phyloP scores from a whole-genome alignment of 2,329 filamentous ascomycete genomes.

The Colletotrichum trifolii region DNA sequence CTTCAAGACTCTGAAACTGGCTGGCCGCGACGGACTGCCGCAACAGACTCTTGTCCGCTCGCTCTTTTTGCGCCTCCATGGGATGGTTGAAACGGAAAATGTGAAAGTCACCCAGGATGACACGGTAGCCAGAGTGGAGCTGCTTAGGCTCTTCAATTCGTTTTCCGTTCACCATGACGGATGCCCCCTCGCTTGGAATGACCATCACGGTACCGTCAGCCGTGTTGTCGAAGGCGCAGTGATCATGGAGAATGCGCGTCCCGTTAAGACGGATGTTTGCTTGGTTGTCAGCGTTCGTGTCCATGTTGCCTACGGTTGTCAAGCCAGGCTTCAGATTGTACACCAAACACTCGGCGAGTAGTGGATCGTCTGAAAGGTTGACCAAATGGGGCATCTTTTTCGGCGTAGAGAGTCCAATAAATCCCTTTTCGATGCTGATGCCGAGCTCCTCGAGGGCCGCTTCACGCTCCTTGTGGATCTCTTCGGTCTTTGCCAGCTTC shows the following conservation, averaged over 20 bases:
- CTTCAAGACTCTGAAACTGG: conserved; percentile 69
- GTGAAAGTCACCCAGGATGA: conserved; percentile 97
- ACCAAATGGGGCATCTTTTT: conserved; percentile 99
- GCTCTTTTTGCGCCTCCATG: conserved; percentile 91
- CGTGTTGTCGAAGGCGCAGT: conserved; percentile 91
- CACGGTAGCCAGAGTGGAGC: conserved; percentile 90
- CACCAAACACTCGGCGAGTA: conserved; percentile 94
- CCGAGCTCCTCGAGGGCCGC: conserved; percentile 94
- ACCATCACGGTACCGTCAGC: conserved; percentile 92
- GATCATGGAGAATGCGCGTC: conserved; percentile 89
- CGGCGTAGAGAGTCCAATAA: conserved; percentile 92
- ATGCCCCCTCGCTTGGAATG: conserved; percentile 88
- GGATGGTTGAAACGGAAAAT: conserved; percentile 99
- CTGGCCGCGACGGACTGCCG: conserved; percentile 81
- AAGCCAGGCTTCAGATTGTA: conserved; percentile 98
- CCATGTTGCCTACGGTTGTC: conserved; percentile 94
- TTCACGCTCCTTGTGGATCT: conserved; percentile 97
- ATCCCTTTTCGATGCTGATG: conserved; percentile 99
- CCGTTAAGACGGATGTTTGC: conserved; percentile 95
- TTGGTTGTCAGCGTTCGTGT: conserved; percentile 78
- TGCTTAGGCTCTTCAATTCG: conserved; percentile 87
- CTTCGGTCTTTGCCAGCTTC: conserved; percentile 92
- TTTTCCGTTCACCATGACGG: conserved; percentile 97
- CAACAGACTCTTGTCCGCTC: conserved; percentile 87
- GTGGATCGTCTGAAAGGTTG: conserved; percentile 93